A percentile compares a stretch with the other conserved stretches of the same genome.
phyloP scores from a whole-genome alignment of 441 rosid species.

The Populus trichocarpa region DNA sequence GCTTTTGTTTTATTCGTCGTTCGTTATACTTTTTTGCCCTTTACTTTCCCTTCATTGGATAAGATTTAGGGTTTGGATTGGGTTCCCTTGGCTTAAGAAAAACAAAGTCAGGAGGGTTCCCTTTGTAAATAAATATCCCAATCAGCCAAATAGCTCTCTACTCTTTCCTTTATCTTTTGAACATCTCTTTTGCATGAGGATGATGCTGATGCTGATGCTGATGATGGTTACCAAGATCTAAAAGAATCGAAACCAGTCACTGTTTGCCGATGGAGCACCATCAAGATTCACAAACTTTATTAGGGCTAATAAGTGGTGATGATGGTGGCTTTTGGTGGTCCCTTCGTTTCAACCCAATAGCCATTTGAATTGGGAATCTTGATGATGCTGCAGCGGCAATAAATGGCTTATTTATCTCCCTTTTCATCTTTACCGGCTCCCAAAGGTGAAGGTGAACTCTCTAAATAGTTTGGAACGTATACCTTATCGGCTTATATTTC shows the following conservation, averaged over 20 bases:
- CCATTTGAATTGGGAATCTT: slow-evolving; percentile 20
- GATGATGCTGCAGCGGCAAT: slow-evolving; percentile 90
- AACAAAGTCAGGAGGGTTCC: slow-evolving; percentile 42
- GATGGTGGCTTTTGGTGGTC: slow-evolving; percentile 10
- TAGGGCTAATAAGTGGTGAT: slow-evolving; percentile 24
- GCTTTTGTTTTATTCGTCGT: neutral
- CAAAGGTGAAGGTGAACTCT: neutral
- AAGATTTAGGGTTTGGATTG: neutral
- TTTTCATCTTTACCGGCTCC: neutral
- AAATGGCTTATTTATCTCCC: slow-evolving; percentile 41
- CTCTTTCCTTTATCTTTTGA: neutral
- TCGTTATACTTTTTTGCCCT: neutral
- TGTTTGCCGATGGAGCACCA: slow-evolving; percentile 88
- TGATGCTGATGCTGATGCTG: slow-evolving; percentile 5
- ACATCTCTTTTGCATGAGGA: slow-evolving; percentile 19
- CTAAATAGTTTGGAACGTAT: neutral
- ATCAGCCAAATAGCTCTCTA: neutral
- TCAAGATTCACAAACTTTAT: slow-evolving; percentile 65
- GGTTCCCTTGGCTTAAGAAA: neutral
- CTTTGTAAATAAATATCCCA: neutral
- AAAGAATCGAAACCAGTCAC: slow-evolving; percentile 42
- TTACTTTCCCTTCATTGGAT: slow-evolving; percentile 1
- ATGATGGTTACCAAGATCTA: slow-evolving; percentile 25
- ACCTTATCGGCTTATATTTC: too few relatives aligned
- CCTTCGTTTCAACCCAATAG: slow-evolving; percentile 19